A percentile compares a stretch with the other conserved stretches of the same genome.
Conservation (phyloP, 306 rosid genomes). For the Trifolium repens region DNA sequence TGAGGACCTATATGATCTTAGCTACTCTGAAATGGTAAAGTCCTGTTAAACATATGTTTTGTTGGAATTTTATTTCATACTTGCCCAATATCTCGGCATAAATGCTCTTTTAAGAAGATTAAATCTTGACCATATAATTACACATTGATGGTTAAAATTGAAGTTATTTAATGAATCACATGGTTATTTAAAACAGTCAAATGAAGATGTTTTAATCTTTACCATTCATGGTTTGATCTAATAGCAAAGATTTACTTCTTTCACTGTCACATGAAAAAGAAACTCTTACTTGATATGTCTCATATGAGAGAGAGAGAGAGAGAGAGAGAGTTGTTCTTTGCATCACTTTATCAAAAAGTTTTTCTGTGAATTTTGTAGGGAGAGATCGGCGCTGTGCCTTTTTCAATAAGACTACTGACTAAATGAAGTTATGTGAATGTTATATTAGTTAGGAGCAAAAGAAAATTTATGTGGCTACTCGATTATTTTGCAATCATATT, state of each 20-base stretch:
- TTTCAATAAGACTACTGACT: neutral
- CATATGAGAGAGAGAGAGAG: too few relatives aligned
- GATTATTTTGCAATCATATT: neutral
- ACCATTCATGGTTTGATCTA: neutral
- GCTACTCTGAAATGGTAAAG: slow-evolving; percentile 93
- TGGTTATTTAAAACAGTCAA: neutral
- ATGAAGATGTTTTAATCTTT: neutral
- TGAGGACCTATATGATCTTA: slow-evolving; percentile 92
- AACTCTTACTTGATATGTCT: neutral
- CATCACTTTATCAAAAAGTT: too few relatives aligned
- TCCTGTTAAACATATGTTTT: slow-evolving; percentile 30
- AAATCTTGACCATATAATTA: neutral
- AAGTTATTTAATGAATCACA: neutral
- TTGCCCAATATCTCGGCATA: slow-evolving; percentile 17
- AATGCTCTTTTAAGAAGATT: neutral
- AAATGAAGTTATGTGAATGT: slow-evolving; percentile 8
- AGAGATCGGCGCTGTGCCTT: neutral
- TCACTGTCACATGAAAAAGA: neutral
- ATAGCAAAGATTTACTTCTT: neutral
- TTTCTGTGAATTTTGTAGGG: neutral
- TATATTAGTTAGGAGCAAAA: slow-evolving; percentile 13
- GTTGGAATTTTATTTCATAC: slow-evolving; percentile 29
- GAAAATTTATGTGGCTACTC: neutral
- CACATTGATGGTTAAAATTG: neutral
- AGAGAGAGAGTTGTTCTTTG: too few relatives aligned